phyloP scores from a whole-genome alignment of 345 rosid species.

The Pistacia atlantica region DNA sequence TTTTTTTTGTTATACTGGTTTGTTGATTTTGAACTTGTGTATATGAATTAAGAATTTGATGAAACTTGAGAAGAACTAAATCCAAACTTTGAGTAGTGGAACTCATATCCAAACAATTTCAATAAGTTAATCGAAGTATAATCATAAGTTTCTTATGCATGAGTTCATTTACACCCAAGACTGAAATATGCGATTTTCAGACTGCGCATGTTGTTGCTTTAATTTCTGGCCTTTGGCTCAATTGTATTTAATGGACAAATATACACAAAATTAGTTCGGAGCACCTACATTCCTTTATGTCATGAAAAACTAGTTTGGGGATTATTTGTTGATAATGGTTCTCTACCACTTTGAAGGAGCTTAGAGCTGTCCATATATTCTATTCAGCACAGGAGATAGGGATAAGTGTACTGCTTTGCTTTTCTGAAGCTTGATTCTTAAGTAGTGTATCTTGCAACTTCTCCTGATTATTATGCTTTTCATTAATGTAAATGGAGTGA shows the following conservation, averaged over 20 bases:
- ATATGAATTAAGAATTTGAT: background rate
- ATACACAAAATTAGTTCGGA: background rate
- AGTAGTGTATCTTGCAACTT: background rate
- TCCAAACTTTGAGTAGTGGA: background rate
- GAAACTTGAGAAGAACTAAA: background rate
- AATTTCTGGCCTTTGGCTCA: background rate
- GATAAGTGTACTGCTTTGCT: background rate
- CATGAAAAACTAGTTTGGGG: background rate
- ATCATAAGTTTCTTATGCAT: background rate
- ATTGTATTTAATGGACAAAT: background rate
- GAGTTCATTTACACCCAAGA: background rate
- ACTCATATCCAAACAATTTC: background rate
- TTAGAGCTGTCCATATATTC: background rate
- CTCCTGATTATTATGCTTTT: background rate
- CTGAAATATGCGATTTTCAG: background rate
- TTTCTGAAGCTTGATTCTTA: background rate
- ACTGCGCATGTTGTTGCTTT: background rate
- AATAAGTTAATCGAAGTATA: background rate
- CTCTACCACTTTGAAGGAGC: background rate
- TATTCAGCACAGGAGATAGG: background rate
- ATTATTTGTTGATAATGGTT: background rate
- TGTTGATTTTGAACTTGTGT: background rate
- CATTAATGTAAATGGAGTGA: background rate
- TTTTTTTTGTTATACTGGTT: background rate
- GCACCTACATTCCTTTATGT: background rate